These are phyloP conservation scores for Camelina sativa DNA, from an alignment of 345 rosid genomes.

Conservation along the genomic window DNA sequence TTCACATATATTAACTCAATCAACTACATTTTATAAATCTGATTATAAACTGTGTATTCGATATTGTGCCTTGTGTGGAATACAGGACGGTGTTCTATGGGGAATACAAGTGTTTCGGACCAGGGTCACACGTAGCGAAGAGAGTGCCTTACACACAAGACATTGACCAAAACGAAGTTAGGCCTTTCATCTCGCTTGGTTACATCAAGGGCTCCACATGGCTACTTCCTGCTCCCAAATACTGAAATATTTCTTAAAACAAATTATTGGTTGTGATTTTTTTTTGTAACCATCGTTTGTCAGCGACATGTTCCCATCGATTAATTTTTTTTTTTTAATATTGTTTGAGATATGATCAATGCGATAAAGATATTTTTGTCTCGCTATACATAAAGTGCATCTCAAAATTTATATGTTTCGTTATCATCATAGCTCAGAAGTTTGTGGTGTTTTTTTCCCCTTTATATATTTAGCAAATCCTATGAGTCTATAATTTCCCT, in stretches of 20 bases:
- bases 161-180: slow-evolving; percentile 37
- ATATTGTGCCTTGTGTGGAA: neutral
- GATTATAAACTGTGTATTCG: neutral
- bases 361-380: neutral
- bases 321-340: neutral
- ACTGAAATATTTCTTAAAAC: neutral
- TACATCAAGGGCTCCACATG: slow-evolving; percentile 43
- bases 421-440: neutral
- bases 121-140: slow-evolving; percentile 41
- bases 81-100: slow-evolving; percentile 54
- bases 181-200: slow-evolving; percentile 42
- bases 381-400: neutral
- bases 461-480: neutral
- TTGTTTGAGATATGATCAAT: slow-evolving; percentile 7
- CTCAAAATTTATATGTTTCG: neutral
- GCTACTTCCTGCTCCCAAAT: slow-evolving; percentile 50
- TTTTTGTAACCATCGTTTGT: slow-evolving; percentile 6
- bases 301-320: slow-evolving; percentile 14
- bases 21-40: neutral
- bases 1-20: neutral
- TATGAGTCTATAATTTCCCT: neutral
- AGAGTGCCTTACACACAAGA: slow-evolving; percentile 51
- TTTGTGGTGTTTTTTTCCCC: neutral
- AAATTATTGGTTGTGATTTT: neutral
- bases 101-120: slow-evolving; percentile 63